A percentile compares a stretch with the other conserved stretches of the same genome.
These are phyloP conservation scores for Trichoderma afroharzianum DNA, from an alignment of 2,329 filamentous ascomycete species.

Conservation along the genomic window DNA sequence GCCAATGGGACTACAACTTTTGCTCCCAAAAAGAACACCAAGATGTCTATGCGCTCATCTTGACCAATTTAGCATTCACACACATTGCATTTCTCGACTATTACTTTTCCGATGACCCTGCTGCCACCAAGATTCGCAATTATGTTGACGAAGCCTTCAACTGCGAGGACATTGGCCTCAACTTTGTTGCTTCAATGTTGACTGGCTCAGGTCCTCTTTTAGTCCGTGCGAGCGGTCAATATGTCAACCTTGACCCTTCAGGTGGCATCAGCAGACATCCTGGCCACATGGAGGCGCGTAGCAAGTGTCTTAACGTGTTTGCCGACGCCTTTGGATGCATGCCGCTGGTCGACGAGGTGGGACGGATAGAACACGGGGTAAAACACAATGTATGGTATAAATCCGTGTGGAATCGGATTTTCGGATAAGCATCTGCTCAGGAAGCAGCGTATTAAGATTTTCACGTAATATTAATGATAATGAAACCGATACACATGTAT, in stretches of 20 bases:
- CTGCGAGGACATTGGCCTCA: conserved; percentile 41
- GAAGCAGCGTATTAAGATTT: background rate
- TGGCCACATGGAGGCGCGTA: conserved; percentile 34
- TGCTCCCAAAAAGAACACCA: conserved; percentile 28
- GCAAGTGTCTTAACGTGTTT: conserved; percentile 35
- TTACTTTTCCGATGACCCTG: conserved; percentile 33
- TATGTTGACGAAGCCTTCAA: conserved; percentile 39
- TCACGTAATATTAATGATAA: conserved; percentile 15
- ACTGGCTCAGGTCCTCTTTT: conserved; percentile 35
- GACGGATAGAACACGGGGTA: conserved; percentile 32
- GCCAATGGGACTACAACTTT: conserved; percentile 32
- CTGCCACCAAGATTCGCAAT: conserved; percentile 31
- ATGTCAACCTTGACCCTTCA: conserved; percentile 31
- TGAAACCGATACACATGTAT: conserved; percentile 3
- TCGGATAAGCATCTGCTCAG: conserved; percentile 7
- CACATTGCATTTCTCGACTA: conserved; percentile 38
- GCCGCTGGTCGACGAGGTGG: conserved; percentile 33
- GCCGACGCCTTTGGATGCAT: conserved; percentile 33
- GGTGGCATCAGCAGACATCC: conserved; percentile 33
- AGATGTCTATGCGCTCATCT: conserved; percentile 34
- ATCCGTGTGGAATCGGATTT: conserved; percentile 18
- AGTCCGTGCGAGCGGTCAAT: conserved; percentile 31
- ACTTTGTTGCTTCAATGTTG: conserved; percentile 34
- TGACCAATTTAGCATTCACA: conserved; percentile 37
- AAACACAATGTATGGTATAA: conserved; percentile 20